Percentiles rank a stretch among this genome's conserved stretches.
phyloP scores from a whole-genome alignment of 73 alveolate species.

The Paramecium sonneborni region DNA sequence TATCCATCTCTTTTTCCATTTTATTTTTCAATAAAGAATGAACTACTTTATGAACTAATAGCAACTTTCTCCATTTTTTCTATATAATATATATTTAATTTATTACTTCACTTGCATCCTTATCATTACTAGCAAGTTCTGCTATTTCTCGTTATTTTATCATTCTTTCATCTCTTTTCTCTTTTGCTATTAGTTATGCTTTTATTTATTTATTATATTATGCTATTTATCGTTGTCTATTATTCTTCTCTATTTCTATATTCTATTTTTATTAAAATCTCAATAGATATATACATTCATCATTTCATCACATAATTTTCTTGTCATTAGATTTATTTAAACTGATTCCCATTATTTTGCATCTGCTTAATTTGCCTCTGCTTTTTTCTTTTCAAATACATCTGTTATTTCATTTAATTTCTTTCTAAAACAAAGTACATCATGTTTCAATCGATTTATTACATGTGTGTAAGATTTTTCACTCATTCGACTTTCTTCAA shows the following conservation, averaged over 20 bases:
- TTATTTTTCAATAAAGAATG: constrained; percentile 80
- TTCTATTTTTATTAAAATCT: not conserved
- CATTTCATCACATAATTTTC: constrained; percentile 72
- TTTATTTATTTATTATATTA: constrained; percentile 57
- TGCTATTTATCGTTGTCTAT: constrained; percentile 55
- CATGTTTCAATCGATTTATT: constrained; percentile 84
- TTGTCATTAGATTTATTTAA: constrained; percentile 73
- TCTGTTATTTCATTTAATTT: constrained; percentile 72
- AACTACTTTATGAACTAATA: constrained; percentile 79
- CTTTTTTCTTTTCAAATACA: constrained; percentile 62
- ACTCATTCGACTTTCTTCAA: constrained; percentile 73
- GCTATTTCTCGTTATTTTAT: constrained; percentile 65
- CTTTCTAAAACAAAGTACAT: constrained; percentile 74
- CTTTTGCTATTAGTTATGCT: constrained; percentile 59
- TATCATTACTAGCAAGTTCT: constrained; percentile 73
- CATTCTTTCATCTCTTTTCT: constrained; percentile 67
- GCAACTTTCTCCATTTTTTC: constrained; percentile 82
- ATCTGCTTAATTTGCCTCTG: constrained; percentile 65
- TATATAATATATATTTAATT: not conserved
- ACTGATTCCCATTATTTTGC: constrained; percentile 76
- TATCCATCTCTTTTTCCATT: constrained; percentile 89
- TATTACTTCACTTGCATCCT: constrained; percentile 70
- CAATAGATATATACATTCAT: constrained; percentile 59
- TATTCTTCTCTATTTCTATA: constrained; percentile 56
- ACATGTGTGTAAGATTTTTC: constrained; percentile 76